Conservation (phyloP, 2,329 filamentous ascomycete genomes). For the Myriangium duriaei region DNA sequence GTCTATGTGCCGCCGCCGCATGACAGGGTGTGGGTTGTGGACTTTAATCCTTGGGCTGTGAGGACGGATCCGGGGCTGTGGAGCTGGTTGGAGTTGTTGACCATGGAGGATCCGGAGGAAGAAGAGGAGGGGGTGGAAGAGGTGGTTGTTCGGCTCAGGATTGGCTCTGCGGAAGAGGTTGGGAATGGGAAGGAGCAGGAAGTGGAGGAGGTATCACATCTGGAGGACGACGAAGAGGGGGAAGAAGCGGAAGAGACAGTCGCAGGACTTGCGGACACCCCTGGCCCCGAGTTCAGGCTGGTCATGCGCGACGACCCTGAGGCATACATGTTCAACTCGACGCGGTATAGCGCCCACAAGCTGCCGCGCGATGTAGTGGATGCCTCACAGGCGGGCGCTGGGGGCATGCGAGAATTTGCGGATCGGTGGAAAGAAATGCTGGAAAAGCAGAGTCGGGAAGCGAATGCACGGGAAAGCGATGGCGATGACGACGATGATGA, state of each 20-base stretch:
- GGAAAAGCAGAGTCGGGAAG: slow-evolving; percentile 28
- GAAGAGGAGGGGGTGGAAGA: slow-evolving; percentile 20
- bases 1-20: slow-evolving; percentile 74
- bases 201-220: background rate
- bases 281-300: slow-evolving; percentile 64
- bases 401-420: slow-evolving; percentile 59
- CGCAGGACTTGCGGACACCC: slow-evolving; percentile 23
- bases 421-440: slow-evolving; percentile 37
- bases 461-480: slow-evolving; percentile 20
- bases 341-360: slow-evolving; percentile 91
- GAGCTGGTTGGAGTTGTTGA: slow-evolving; percentile 76
- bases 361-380: slow-evolving; percentile 84
- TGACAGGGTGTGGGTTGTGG: slow-evolving; percentile 70
- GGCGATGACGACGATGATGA: slow-evolving; percentile 18
- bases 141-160: slow-evolving; percentile 17
- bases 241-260: slow-evolving; percentile 44
- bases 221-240: slow-evolving; percentile 26
- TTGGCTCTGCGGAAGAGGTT: slow-evolving; percentile 12
- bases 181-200: slow-evolving; percentile 7
- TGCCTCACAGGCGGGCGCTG: slow-evolving; percentile 47
- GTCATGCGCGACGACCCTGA: slow-evolving; percentile 77
- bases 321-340: slow-evolving; percentile 71
- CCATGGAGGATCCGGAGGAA: slow-evolving; percentile 46
- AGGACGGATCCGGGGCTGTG: slow-evolving; percentile 83
- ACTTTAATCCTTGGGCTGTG: slow-evolving; percentile 90